Percentiles rank a stretch among this genome's conserved stretches.
These are phyloP conservation scores for Lactarius indigo DNA, from an alignment of 768 basidiomycete species.

Conservation along the genomic window DNA sequence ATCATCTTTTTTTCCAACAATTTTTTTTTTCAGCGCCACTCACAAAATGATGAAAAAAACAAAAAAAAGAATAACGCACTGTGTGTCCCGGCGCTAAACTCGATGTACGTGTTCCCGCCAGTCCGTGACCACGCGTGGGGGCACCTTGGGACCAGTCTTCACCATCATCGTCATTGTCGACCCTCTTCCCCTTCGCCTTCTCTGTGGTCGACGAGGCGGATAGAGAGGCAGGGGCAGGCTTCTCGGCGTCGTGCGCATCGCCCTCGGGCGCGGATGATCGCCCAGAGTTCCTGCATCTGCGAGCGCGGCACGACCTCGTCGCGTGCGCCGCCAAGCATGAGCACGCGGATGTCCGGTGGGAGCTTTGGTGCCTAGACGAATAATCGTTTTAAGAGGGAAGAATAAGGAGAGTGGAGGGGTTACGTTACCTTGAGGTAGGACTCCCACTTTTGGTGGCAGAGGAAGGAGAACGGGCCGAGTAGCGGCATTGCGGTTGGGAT, in stretches of 20 bases:
- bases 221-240: background rate
- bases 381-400: constrained; percentile 36
- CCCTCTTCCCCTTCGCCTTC: constrained; percentile 6
- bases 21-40: background rate
- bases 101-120: constrained; percentile 26
- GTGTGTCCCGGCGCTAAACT: constrained; percentile 31
- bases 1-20: constrained; percentile 27
- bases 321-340: constrained; percentile 72
- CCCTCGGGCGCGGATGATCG: constrained; percentile 40
- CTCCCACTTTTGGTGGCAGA: constrained; percentile 89
- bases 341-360: constrained; percentile 62
- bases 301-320: constrained; percentile 74
- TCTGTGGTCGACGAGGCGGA: no score
- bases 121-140: constrained; percentile 23
- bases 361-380: constrained; percentile 39
- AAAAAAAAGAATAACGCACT: constrained; percentile 24
- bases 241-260: constrained; percentile 2
- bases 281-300: constrained; percentile 76
- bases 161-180: background rate
- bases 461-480: constrained; percentile 67
- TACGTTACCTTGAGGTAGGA: constrained; percentile 55
- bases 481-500: constrained; percentile 79
- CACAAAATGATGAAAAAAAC: background rate
- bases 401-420: constrained; percentile 34
- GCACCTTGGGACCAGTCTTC: constrained; percentile 8